Base-by-base conservation (phyloP, 768 basidiomycete genomes). In the Pulveroboletus sp. region DNA sequence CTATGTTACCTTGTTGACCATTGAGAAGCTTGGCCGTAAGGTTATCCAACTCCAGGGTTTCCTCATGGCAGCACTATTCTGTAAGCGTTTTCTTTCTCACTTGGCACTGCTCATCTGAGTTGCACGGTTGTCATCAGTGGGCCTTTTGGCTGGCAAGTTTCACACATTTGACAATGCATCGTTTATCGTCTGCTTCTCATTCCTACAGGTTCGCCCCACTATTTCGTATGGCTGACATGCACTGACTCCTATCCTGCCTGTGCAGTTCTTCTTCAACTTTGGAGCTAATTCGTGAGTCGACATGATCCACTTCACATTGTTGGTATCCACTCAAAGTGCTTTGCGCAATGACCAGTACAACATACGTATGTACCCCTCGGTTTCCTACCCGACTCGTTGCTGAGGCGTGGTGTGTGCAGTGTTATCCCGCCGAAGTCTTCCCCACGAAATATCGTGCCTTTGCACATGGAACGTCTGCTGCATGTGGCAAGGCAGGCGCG, bases 211-310 rank as follows among this genome's bases (percentile, higher is more conserved):
- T 31, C 10, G 59, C 50, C 8, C 28, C 37, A 27, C n/a, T 11
- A 21, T 30, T 11, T 47, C 0, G 3, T 31, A 17, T 14, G 27
- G 10, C 7, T 11, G 5, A 30, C 5, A 26, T 39, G 8, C 17
- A n/a, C 52, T 58, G 8, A 53, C 44, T 14, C 27, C 52, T 21
- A 9, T 36, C 21, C 17, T 3, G 2, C 6, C 14, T 21, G 17
- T 40, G 0, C 52, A 82, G 73, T 86, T 86, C 72, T 86, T 88
- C 75, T 88, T 88, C 75, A 88, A 89, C 70, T 89, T 87, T 58
- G 86, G 87, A 17, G 83, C 85, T 3, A 88, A 87, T 61, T 70
- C 80, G 76, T 82, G 60, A 55, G 79, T 57, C 14, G 11, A 35
- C 8, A 5, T 46, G 12, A 6, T 33, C 26, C 18, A 17, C 17